Base-by-base conservation (phyloP, 2,329 filamentous ascomycete genomes). In the Coleophoma eucalyptorum region DNA sequence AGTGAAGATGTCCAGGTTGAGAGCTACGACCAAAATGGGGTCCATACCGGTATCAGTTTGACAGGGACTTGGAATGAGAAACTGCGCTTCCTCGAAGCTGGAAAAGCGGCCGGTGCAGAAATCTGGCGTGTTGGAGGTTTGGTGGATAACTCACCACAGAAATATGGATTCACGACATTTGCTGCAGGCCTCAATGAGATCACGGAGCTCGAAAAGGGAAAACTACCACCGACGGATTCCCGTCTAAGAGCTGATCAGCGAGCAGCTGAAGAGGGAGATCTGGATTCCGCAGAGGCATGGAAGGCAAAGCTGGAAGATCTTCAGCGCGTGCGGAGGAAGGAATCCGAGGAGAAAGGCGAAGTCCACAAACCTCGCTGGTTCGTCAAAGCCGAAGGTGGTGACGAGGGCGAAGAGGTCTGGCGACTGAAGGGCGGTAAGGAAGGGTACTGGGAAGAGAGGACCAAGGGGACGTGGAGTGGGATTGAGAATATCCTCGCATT, bases 361-460 rank as follows among this genome's bases (percentile, higher is more conserved):
- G 70, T 75, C 51, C 86, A 92, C 78, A 79, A 73, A 59, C 89
- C 94, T 5, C 79, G 81, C 58, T 99, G 93, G 91, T 99, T 99
- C 66, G 80, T 84, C 48, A 86, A 80, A 69, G 83, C 88, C 8
- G 73, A 73, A 12, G 72, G 71, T 44, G 75, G 76, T 42, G 75
- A 78, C n/a, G 76, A 79, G 20, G 73, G 79, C 4, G 85, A 88
- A 64, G 84, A 88, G 64, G 76, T 87, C 11, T 89, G 89, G 89
- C 80, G 83, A 62, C 69, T 96, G 56, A 94, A 86, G 72, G 75
- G 76, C 3, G 90, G 91, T 18, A 91, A 87, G 69, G 90, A 95
- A 16, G 86, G 90, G 8, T 99, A 99, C 70, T 99, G 94, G 94
- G 92, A 96, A 65, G 86, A 90, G 70, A 80, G 93, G 54, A 78